Evolutionary conservation across 495 filamentous ascomycete species (phyloP).

Genomic region (Xylaria bambusicola): DNA sequence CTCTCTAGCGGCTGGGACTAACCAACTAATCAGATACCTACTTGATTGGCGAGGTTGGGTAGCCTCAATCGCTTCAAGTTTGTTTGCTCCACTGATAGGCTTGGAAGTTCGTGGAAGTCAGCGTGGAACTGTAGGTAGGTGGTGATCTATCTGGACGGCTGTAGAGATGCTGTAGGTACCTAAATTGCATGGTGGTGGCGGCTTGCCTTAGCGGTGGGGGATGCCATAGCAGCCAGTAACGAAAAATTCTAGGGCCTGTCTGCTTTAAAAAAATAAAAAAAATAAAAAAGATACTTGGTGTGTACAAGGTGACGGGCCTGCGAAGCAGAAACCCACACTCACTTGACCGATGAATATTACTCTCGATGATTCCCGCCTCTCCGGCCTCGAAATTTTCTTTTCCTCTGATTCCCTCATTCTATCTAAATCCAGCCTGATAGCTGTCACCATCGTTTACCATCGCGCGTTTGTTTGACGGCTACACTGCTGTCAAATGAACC

Average conservation of each 20-base stretch:
- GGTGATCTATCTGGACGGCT: too few relatives aligned
- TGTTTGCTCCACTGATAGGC: background rate
- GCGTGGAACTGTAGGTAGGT: background rate
- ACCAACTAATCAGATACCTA: too few relatives aligned
- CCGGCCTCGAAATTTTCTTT: background rate
- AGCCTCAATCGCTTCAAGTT: background rate
- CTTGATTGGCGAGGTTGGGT: background rate
- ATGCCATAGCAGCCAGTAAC: too few relatives aligned
- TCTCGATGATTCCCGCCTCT: constrained; percentile 6
- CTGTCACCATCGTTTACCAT: constrained; percentile 6
- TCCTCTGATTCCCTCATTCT: background rate
- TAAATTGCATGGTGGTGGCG: background rate
- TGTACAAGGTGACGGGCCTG: too few relatives aligned
- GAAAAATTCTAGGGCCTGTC: too few relatives aligned
- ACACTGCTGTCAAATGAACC: constrained; percentile 68
- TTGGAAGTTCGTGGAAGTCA: background rate
- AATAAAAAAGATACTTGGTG: too few relatives aligned
- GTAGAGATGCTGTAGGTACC: too few relatives aligned
- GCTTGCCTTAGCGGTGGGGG: background rate
- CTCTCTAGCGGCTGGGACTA: too few relatives aligned
- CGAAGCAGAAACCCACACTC: background rate
- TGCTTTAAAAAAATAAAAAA: too few relatives aligned
- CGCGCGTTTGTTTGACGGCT: constrained; percentile 69
- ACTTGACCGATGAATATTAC: constrained; percentile 1
- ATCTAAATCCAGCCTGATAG: constrained; percentile 10